A percentile compares a stretch with the other conserved stretches of the same genome.
These are phyloP conservation scores for Cavenderia fasciculata DNA, from an alignment of 78 protist genomes.

Conservation along the genomic window DNA sequence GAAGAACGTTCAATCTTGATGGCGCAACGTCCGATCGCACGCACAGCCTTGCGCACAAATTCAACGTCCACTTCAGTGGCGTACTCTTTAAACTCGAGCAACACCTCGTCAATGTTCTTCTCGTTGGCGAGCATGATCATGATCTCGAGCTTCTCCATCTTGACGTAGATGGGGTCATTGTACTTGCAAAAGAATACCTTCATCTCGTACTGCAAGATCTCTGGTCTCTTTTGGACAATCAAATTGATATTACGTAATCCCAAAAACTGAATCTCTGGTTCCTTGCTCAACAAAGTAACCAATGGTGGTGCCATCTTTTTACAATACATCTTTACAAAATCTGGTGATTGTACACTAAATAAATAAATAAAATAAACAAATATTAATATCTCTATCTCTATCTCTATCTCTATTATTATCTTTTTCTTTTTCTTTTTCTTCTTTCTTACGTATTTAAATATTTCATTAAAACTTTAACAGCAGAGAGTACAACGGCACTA, in stretches of 20 bases:
- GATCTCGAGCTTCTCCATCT: slow-evolving; percentile 99
- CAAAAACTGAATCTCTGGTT: slow-evolving; percentile 98
- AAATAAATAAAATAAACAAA: no score
- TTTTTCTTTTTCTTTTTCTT: no score
- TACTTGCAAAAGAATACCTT: slow-evolving; percentile 98
- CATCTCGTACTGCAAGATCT: slow-evolving; percentile 90
- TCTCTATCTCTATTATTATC: no score
- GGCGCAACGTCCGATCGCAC: slow-evolving; percentile 98
- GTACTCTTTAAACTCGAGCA: slow-evolving; percentile 97
- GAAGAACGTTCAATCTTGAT: slow-evolving; percentile 93
- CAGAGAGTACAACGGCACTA: slow-evolving; percentile 97
- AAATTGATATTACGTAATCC: slow-evolving; percentile 98
- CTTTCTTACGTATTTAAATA: no score
- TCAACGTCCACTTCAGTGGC: slow-evolving; percentile 98
- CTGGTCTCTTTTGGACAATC: slow-evolving; percentile 94
- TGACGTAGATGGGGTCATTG: slow-evolving; percentile 99
- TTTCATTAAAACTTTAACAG: slow-evolving; percentile 92
- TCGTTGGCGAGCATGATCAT: slow-evolving; percentile 96
- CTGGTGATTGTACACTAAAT: slow-evolving; percentile 51
- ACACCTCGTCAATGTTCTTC: slow-evolving; percentile 92
- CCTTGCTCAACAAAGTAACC: slow-evolving; percentile 92
- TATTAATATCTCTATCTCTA: no score
- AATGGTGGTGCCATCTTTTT: slow-evolving; percentile 94
- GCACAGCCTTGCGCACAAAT: slow-evolving; percentile 97
- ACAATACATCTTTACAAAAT: slow-evolving; percentile 9